Conservation (phyloP, 129 eudicot species). For the Cynara cardunculus region DNA sequence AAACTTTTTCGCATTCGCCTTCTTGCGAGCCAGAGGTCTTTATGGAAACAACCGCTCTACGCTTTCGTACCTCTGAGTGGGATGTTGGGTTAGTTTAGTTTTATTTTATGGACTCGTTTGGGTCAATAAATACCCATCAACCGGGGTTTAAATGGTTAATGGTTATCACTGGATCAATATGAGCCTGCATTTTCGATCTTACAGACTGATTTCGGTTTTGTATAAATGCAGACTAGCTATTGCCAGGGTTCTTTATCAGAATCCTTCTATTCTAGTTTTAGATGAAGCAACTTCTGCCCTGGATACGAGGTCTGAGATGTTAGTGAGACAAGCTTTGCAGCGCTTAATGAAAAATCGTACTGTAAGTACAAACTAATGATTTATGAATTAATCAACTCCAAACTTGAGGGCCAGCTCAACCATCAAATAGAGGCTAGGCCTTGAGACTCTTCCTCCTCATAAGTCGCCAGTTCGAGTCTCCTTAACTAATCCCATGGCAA, state of each 20-base stretch:
- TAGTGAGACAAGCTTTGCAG: conserved; percentile 94
- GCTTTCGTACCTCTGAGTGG: too few species aligned
- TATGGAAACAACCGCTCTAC: too few species aligned
- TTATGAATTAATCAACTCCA: not conserved
- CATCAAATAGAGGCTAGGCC: not conserved
- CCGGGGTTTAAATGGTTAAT: not conserved
- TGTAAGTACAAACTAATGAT: conserved; percentile 35
- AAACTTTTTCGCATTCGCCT: too few species aligned
- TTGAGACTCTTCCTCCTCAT: not conserved
- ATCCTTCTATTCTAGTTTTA: conserved; percentile 72
- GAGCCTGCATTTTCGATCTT: not conserved
- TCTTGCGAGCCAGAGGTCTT: too few species aligned
- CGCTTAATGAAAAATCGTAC: conserved; percentile 68
- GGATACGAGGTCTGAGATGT: conserved; percentile 76
- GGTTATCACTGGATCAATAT: not conserved
- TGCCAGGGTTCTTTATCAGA: conserved; percentile 90
- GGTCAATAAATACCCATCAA: not conserved
- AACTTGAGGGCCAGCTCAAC: not conserved
- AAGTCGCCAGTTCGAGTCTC: not conserved
- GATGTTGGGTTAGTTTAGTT: too few species aligned
- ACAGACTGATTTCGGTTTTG: not conserved
- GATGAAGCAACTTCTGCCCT: conserved; percentile 98
- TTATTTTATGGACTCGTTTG: not conserved
- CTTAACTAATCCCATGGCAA: too few species aligned
- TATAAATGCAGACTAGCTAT: conserved; percentile 67